phyloP scores from a whole-genome alignment of 306 rosid species.

The Cucumis cinereus region DNA sequence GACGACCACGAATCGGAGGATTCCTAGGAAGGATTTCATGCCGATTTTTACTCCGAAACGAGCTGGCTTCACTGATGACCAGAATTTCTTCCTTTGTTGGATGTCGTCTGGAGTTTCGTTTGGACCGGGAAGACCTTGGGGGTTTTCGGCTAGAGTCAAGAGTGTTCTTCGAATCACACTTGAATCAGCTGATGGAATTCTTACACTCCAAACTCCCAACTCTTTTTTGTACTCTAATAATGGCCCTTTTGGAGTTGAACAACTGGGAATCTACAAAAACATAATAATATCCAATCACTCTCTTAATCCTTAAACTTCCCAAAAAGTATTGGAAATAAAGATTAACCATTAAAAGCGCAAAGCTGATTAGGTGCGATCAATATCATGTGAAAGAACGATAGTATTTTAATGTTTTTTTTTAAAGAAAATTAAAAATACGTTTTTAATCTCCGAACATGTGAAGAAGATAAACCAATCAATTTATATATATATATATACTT shows the following conservation, averaged over 20 bases:
- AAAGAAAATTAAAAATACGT: too few relatives aligned
- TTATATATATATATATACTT: too few relatives aligned
- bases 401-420: too few relatives aligned
- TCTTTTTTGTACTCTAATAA: conserved; percentile 48
- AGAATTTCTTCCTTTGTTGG: conserved; percentile 43
- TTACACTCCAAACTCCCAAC: conserved; percentile 51
- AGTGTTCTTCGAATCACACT: conserved; percentile 56
- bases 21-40: conserved; percentile 37
- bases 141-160: conserved; percentile 43
- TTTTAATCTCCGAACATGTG: too few relatives aligned
- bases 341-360: too few relatives aligned
- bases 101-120: background rate
- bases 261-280: conserved; percentile 41
- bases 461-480: too few relatives aligned
- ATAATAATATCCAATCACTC: too few relatives aligned
- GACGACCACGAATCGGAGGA: conserved; percentile 20
- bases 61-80: conserved; percentile 63
- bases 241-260: conserved; percentile 34
- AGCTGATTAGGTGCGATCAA: too few relatives aligned
- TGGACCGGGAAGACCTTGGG: background rate
- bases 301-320: too few relatives aligned
- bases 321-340: too few relatives aligned
- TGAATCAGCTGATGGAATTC: conserved; percentile 70
- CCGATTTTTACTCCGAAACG: conserved; percentile 62
- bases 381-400: too few relatives aligned